Conservation (phyloP, 2,329 filamentous ascomycete genomes). For the Lithohypha guttulata region DNA sequence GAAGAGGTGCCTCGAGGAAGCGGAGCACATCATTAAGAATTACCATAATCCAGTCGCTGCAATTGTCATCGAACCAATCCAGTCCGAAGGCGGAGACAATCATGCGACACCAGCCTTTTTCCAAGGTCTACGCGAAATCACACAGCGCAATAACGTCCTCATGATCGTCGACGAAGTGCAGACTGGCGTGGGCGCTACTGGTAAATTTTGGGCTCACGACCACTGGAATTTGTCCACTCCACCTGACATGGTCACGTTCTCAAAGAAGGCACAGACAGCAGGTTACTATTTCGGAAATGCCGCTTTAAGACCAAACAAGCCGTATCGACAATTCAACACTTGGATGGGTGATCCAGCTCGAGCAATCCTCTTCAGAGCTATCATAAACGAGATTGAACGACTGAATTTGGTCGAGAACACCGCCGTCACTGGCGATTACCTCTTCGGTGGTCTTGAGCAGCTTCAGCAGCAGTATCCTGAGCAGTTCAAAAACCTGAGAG, state of each 20-base stretch:
- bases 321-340: conserved; percentile 93
- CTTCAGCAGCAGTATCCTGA: conserved; percentile 62
- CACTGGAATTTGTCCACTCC: conserved; percentile 75
- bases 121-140: conserved; percentile 68
- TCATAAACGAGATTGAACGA: conserved; percentile 68
- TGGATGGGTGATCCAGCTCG: conserved; percentile 92
- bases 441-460: conserved; percentile 58
- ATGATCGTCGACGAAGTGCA: conserved; percentile 92
- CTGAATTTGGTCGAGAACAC: conserved; percentile 71
- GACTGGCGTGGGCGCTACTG: conserved; percentile 83
- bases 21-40: conserved; percentile 67
- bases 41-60: conserved; percentile 73
- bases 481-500: conserved; percentile 72
- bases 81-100: conserved; percentile 91
- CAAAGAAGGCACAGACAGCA: conserved; percentile 88
- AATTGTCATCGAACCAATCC: conserved; percentile 78
- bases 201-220: conserved; percentile 93
- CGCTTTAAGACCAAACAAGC: conserved; percentile 74
- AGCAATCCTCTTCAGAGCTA: conserved; percentile 74
- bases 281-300: conserved; percentile 84
- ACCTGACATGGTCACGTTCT: conserved; percentile 90
- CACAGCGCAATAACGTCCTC: conserved; percentile 50
- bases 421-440: conserved; percentile 64
- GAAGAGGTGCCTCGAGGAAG: conserved; percentile 67
- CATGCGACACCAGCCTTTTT: conserved; percentile 84